Conservation (phyloP, 2,329 filamentous ascomycete genomes). For the Nannizziopsis arthrosporioides region DNA sequence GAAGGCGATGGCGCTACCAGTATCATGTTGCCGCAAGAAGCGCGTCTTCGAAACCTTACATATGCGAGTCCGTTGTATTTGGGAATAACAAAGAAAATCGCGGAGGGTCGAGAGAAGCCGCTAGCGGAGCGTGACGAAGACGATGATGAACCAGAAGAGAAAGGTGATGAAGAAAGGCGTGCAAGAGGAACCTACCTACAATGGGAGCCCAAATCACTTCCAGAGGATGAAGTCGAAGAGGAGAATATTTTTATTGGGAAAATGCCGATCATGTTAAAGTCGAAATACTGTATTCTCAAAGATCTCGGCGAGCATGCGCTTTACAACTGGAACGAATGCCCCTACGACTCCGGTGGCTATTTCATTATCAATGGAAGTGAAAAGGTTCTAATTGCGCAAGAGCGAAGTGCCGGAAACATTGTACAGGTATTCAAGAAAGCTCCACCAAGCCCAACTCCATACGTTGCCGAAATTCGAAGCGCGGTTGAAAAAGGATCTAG, state of each 20-base stretch:
- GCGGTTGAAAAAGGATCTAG: slow-evolving; percentile 92
- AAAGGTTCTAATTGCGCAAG: slow-evolving; percentile 95
- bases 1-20: slow-evolving; percentile 84
- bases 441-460: slow-evolving; percentile 78
- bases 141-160: slow-evolving; percentile 35
- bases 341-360: slow-evolving; percentile 95
- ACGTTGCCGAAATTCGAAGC: slow-evolving; percentile 90
- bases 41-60: slow-evolving; percentile 86
- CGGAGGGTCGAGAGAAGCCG: slow-evolving; percentile 65
- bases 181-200: slow-evolving; percentile 33
- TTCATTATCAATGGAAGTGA: slow-evolving; percentile 99
- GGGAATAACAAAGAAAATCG: slow-evolving; percentile 73
- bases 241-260: slow-evolving; percentile 85
- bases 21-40: slow-evolving; percentile 84
- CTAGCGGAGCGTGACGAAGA: slow-evolving; percentile 56
- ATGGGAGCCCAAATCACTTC: slow-evolving; percentile 37
- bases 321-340: slow-evolving; percentile 88
- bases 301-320: slow-evolving; percentile 73
- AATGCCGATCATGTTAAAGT: slow-evolving; percentile 96
- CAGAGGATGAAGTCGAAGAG: slow-evolving; percentile 46
- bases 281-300: slow-evolving; percentile 82
- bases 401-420: slow-evolving; percentile 94
- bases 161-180: slow-evolving; percentile 41
- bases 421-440: slow-evolving; percentile 99
- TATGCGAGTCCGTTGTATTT: slow-evolving; percentile 88